Base-by-base conservation (phyloP, 306 rosid genomes). In the Inga leiocalycina region DNA sequence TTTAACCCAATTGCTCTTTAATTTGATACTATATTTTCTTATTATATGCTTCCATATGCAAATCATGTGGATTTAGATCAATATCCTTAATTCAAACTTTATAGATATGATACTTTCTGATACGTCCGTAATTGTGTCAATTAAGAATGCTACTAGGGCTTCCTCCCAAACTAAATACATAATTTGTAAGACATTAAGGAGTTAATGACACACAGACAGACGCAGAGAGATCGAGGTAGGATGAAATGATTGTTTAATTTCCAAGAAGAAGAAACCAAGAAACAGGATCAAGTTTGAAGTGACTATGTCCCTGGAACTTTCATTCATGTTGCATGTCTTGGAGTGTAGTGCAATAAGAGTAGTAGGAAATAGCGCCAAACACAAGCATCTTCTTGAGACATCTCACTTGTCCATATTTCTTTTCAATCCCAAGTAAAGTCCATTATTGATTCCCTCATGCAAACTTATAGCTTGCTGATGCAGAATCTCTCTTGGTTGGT, bases 191-290 rank as follows among this genome's bases (percentile, higher is more conserved):
- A 35, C 64, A 37, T 16, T 17, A 48, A 32, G 86, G 17, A 17
- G 6, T 16, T 71, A 43, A 19, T 39, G 32, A 57, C 24, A 57
- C 64, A n/a, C 30, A 20, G 30, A 57, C 12, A 57, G 61, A 86
- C 16, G n/a, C 24, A 32, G 22, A 54, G 67, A 61, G 6, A 16
- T 67, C 19, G 80, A 85, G 30, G 64, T 48, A 85, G 64, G 64
- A 39, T 61, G 79, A 61, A 76, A 51, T 75, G 41, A 84, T 44
- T 24, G 75, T 75, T 76, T 91, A 87, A 74, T 79, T 79, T 91
- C 89, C 93, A 91, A 84, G 83, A 78, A 84, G 84, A 82, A 87
- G 74, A 82, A 77, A 89, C 88, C 97, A 89, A 86, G 85, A 59
- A 72, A 74, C 37, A 78, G 89, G 82, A 94, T 83, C 90, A 71